Evolutionary conservation across 805 yeast genomes (phyloP).

Genomic region (Isabelozyma rhagii): DNA sequence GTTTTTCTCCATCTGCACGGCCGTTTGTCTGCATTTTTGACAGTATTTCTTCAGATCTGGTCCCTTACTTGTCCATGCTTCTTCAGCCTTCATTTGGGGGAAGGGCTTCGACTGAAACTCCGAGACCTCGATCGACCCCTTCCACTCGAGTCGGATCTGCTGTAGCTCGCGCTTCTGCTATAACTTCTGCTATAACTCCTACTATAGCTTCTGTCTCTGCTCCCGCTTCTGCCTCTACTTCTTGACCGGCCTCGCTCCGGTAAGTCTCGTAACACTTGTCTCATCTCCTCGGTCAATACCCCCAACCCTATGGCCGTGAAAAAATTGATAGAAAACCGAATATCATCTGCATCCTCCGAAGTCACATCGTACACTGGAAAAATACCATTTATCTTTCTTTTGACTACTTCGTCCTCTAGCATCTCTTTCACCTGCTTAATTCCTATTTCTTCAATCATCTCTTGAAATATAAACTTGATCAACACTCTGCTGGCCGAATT

Average conservation of each 20-base stretch:
- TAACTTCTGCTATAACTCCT: slow-evolving; percentile 11
- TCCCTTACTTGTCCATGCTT: background rate
- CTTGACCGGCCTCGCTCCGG: slow-evolving; percentile 13
- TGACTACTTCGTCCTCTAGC: slow-evolving; percentile 50
- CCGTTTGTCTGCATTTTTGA: too few species aligned
- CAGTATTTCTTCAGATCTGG: too few species aligned
- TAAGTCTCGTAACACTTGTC: slow-evolving; percentile 45
- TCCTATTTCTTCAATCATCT: slow-evolving; percentile 76
- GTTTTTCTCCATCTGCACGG: too few species aligned
- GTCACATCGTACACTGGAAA: slow-evolving; percentile 52
- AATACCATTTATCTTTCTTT: slow-evolving; percentile 50
- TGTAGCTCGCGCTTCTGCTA: slow-evolving; percentile 10
- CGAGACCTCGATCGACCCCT: slow-evolving; percentile 7
- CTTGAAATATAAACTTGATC: slow-evolving; percentile 76
- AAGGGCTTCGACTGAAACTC: slow-evolving; percentile 1
- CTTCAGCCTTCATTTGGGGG: background rate
- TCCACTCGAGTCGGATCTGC: slow-evolving; percentile 10
- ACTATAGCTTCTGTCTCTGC: slow-evolving; percentile 14
- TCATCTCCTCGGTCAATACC: slow-evolving; percentile 75
- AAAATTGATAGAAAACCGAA: slow-evolving; percentile 80
- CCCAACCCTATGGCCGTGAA: slow-evolving; percentile 94
- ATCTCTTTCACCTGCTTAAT: slow-evolving; percentile 45
- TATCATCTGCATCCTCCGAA: slow-evolving; percentile 42
- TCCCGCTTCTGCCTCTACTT: slow-evolving; percentile 15
- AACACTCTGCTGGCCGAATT: slow-evolving; percentile 81